Evolutionary conservation across 2,329 filamentous ascomycete species (phyloP).

Genomic region (Colletotrichum salicis): DNA sequence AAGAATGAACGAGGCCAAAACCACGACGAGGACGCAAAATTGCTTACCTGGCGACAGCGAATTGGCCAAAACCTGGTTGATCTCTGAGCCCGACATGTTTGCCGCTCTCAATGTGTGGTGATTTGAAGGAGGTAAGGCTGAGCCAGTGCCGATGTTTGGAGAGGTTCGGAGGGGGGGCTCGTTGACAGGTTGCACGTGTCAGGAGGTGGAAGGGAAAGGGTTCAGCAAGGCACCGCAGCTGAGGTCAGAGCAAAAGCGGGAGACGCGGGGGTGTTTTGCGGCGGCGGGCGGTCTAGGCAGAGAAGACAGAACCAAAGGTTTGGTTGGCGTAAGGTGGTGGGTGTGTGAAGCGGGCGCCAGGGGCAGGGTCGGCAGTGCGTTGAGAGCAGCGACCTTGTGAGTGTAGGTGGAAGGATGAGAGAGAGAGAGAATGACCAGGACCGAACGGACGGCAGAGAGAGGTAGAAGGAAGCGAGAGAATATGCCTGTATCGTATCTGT

Average conservation of each 20-base stretch:
- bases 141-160: slow-evolving; percentile 33
- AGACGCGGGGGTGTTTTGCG: slow-evolving; percentile 24
- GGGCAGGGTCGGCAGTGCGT: slow-evolving; percentile 32
- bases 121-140: slow-evolving; percentile 25
- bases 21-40: not conserved
- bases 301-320: slow-evolving; percentile 14
- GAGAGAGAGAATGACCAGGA: slow-evolving; percentile 28
- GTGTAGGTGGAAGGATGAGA: slow-evolving; percentile 34
- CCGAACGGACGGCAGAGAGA: slow-evolving; percentile 10
- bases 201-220: slow-evolving; percentile 33
- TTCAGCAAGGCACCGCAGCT: slow-evolving; percentile 28
- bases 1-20: slow-evolving; percentile 28
- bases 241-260: slow-evolving; percentile 13
- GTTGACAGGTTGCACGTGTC: slow-evolving; percentile 35
- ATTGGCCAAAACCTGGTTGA: slow-evolving; percentile 97
- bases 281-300: slow-evolving; percentile 22
- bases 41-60: slow-evolving; percentile 91
- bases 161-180: slow-evolving; percentile 30
- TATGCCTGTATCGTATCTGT: too few relatives aligned
- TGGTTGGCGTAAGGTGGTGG: slow-evolving; percentile 4
- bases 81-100: slow-evolving; percentile 83
- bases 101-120: slow-evolving; percentile 41
- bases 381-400: not conserved
- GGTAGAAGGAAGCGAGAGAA: not conserved
- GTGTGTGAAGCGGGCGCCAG: slow-evolving; percentile 19